These are phyloP conservation scores for Cystobasidium slooffiae DNA, from an alignment of 1,284 basidiomycete species.

Conservation along the genomic window DNA sequence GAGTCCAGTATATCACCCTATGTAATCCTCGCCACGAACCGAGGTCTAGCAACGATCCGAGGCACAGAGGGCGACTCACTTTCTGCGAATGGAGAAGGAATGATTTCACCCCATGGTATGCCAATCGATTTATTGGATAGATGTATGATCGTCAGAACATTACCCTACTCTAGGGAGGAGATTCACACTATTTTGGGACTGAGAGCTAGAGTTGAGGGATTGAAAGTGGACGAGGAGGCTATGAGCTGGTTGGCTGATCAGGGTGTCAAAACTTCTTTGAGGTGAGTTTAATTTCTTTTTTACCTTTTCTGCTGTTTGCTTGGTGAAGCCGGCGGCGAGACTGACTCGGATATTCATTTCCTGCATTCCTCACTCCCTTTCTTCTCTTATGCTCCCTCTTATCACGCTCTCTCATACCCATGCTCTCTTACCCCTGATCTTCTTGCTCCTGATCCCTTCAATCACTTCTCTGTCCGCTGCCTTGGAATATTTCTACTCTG, in stretches of 20 bases:
- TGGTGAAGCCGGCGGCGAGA: no score
- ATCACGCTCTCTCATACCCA: no score
- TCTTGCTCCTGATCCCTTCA: no score
- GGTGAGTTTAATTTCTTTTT: constrained; percentile 62
- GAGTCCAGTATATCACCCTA: constrained; percentile 97
- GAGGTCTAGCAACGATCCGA: constrained; percentile 86
- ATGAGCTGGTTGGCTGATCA: constrained; percentile 79
- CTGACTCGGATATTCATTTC: background rate
- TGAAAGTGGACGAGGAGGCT: constrained; percentile 76
- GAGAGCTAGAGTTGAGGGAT: constrained; percentile 82
- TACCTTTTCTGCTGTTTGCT: constrained; percentile 13
- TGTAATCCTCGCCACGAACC: constrained; percentile 94
- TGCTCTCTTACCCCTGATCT: no score
- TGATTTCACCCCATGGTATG: constrained; percentile 89
- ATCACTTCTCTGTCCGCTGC: no score
- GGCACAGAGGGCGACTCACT: constrained; percentile 69
- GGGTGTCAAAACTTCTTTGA: constrained; percentile 80
- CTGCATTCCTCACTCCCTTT: constrained; percentile 4
- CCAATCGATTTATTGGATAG: constrained; percentile 93
- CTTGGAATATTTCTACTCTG: no score
- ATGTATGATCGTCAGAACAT: constrained; percentile 95
- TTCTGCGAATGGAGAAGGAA: constrained; percentile 64
- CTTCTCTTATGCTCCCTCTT: no score
- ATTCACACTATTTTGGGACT: constrained; percentile 85
- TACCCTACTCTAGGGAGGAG: constrained; percentile 80